Evolutionary conservation across 225 moss, liverwort and hornwort species (phyloP).

Genomic region (Polytrichum formosum): DNA sequence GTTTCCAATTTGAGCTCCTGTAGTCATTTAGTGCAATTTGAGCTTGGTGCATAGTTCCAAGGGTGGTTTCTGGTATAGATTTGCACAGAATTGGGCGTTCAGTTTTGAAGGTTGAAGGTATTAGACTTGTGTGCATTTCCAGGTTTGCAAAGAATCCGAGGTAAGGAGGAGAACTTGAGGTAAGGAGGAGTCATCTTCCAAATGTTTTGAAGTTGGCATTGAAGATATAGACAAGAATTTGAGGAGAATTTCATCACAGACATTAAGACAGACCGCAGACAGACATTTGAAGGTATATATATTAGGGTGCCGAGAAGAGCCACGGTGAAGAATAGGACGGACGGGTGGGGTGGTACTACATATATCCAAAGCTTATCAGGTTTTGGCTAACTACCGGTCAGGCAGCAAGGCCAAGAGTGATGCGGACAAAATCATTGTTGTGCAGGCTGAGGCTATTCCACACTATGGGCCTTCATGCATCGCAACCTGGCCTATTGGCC

Average conservation of each 20-base stretch:
- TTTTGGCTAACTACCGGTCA: neutral
- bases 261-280: neutral
- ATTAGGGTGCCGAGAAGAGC: neutral
- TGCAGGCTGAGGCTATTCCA: constrained; percentile 21
- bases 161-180: too few species aligned
- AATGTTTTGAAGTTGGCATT: too few species aligned
- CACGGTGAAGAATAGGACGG: neutral
- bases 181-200: too few species aligned
- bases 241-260: too few species aligned
- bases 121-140: too few species aligned
- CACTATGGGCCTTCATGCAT: constrained; percentile 3
- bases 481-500: constrained; percentile 4
- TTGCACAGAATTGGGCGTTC: too few species aligned
- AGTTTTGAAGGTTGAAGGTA: too few species aligned
- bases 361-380: neutral
- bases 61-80: neutral
- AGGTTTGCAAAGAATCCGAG: too few species aligned
- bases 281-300: neutral
- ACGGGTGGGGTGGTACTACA: neutral
- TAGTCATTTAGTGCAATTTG: neutral
- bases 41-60: neutral
- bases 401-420: constrained; percentile 9
- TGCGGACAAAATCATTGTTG: constrained; percentile 28
- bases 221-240: too few species aligned
- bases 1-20: neutral